Percentiles rank a stretch among this genome's conserved stretches.
Evolutionary conservation across 2,329 filamentous ascomycete genomes (phyloP).

Genomic region (Cryoendolithus antarcticus): DNA sequence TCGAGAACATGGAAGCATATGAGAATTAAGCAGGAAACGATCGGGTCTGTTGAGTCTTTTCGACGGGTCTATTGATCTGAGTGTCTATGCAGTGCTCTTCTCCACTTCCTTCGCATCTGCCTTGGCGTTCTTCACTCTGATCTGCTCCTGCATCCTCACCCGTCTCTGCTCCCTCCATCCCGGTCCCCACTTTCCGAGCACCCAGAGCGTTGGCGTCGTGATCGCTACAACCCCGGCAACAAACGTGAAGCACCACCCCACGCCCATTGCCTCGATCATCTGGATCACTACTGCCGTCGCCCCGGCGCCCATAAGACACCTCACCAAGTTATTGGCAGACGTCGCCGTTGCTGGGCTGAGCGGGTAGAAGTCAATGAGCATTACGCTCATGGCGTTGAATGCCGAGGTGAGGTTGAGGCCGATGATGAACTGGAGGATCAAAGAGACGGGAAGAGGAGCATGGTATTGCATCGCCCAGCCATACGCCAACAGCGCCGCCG

Average conservation of each 20-base stretch:
- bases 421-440: constrained; percentile 41
- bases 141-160: too few species aligned
- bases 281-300: constrained; percentile 27
- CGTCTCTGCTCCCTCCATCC: constrained; percentile 34
- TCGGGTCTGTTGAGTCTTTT: too few species aligned
- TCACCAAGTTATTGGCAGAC: constrained; percentile 24
- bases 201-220: constrained; percentile 29
- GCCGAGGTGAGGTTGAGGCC: constrained; percentile 45
- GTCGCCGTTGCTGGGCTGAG: constrained; percentile 28
- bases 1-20: too few species aligned
- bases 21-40: too few species aligned
- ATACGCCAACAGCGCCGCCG: constrained; percentile 24
- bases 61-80: too few species aligned
- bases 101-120: too few species aligned
- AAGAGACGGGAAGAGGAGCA: constrained; percentile 27
- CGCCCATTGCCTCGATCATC: constrained; percentile 30
- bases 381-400: constrained; percentile 37
- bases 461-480: constrained; percentile 30
- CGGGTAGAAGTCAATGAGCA: constrained; percentile 32
- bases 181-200: constrained; percentile 29
- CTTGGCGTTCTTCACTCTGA: too few species aligned
- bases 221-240: constrained; percentile 28
- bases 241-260: constrained; percentile 36
- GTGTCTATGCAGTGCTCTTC: too few species aligned
- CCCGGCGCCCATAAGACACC: constrained; percentile 26